Evolutionary conservation across 768 basidiomycete species (phyloP), one percentile per base, ranked within the genome.

Genomic region (Pisolithus tinctorius): DNA sequence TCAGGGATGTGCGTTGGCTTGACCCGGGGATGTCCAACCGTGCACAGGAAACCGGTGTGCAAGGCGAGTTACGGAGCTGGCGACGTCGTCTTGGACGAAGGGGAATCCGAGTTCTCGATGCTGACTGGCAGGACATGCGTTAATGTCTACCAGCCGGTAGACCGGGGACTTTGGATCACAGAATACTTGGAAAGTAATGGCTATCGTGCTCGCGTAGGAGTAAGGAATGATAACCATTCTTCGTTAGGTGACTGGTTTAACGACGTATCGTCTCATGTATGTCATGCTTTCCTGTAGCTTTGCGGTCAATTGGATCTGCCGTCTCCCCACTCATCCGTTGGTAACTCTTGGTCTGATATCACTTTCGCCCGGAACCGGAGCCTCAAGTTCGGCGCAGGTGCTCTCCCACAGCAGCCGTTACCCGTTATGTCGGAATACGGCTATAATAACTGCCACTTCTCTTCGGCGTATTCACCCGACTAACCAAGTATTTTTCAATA

Each of bases 11-110:
- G 16, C 79, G 80, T 30, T 91, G 88, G 87, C 66, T 91, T 34
- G 70, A 82, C 49, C 76, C 74, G 47, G 88, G 86, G 0, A 76
- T 90, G 65, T 81, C 76, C 7, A 68, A 67, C 0, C 73, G 76
- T 52, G 89, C 89, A 25, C 81, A 79, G 56, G 81, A 77, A 55
- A 78, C 88, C 6, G 89, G 89, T 7, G 77, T 88, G 13, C 88
- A 90, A 66, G 89, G 88, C 40, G 85, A 88, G 63, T 83, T 92
- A 80, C 71, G 74, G 55, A 78, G 82, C 51, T 92, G 89, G 89
- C 75, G 74, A 53, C 74, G 78, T 44, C 76, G 83, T 48, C 71
- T 92, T 30, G 70, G 69, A 10, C 72, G 80, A 50, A 71, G 77
- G 58, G 72, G 78, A 1, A 76, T 92, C 44, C 73, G 75, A 20